These are phyloP conservation scores for Kurtzmaniella quercitrusa DNA, from an alignment of 1,139 yeast genomes.

Conservation along the genomic window DNA sequence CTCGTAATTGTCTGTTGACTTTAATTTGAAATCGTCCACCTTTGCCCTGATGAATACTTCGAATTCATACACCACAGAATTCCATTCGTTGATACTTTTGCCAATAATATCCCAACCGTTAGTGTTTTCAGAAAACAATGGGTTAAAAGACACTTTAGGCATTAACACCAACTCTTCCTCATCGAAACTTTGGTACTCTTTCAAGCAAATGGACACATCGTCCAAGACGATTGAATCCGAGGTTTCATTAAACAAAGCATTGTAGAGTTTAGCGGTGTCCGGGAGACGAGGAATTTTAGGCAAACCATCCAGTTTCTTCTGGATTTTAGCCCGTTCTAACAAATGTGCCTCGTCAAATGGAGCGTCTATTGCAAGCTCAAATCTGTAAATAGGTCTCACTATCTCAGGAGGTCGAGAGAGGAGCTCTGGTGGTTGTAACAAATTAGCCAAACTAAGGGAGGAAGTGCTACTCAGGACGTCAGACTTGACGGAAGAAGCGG, in stretches of 20 bases:
- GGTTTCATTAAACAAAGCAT: neutral
- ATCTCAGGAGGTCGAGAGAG: slow-evolving; percentile 44
- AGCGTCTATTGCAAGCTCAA: slow-evolving; percentile 39
- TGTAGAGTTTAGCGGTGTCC: neutral
- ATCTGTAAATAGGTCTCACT: slow-evolving; percentile 42
- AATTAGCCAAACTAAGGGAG: slow-evolving; percentile 4
- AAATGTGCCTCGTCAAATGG: neutral
- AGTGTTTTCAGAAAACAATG: slow-evolving; percentile 1
- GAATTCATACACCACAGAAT: slow-evolving; percentile 50
- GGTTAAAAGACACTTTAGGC: slow-evolving; percentile 3
- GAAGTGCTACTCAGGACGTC: slow-evolving; percentile 20
- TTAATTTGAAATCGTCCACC: slow-evolving; percentile 12
- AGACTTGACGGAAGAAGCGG: slow-evolving; percentile 23
- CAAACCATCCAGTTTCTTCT: slow-evolving; percentile 21
- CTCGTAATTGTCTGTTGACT: slow-evolving; percentile 6
- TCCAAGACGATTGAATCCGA: slow-evolving; percentile 5
- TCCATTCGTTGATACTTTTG: slow-evolving; percentile 66
- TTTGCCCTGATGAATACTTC: slow-evolving; percentile 46
- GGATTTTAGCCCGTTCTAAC: neutral
- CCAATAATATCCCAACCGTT: slow-evolving; percentile 41
- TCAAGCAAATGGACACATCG: slow-evolving; percentile 17
- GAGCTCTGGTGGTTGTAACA: slow-evolving; percentile 43
- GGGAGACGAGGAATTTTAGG: slow-evolving; percentile 7
- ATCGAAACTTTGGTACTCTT: slow-evolving; percentile 15
- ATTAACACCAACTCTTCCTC: slow-evolving; percentile 6